Conservation (phyloP, 768 basidiomycete genomes). For the Podaxis carcinomalis region DNA sequence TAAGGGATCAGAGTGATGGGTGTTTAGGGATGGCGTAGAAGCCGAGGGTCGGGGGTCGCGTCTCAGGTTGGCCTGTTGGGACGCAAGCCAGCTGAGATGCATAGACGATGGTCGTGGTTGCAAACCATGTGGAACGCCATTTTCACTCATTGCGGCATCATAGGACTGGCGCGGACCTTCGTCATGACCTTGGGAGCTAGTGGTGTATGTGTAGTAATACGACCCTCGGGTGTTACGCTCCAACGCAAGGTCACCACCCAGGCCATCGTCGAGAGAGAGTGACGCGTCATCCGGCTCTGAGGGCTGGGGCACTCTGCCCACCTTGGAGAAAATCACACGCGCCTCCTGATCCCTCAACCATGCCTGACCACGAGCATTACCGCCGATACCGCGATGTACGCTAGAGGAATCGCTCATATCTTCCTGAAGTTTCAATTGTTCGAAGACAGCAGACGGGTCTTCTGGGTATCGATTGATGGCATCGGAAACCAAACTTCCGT, state of each 20-base stretch:
- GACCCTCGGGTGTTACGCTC: constrained; percentile 65
- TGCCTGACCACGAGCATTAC: constrained; percentile 64
- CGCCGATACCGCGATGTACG: constrained; percentile 41
- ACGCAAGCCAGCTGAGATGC: constrained; percentile 62
- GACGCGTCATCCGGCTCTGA: constrained; percentile 53
- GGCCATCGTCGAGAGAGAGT: constrained; percentile 34
- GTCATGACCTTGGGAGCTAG: constrained; percentile 50
- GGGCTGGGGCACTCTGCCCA: constrained; percentile 54
- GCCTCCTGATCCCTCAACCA: constrained; percentile 85
- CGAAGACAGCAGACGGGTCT: constrained; percentile 47
- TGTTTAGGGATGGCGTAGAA: constrained; percentile 22
- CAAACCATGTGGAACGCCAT: constrained; percentile 18
- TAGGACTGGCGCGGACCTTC: constrained; percentile 31
- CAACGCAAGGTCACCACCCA: constrained; percentile 61
- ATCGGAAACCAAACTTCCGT: constrained; percentile 1
- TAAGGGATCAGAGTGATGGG: constrained; percentile 25
- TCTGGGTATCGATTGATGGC: constrained; percentile 30
- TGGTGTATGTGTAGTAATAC: constrained; percentile 73
- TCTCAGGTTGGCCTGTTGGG: constrained; percentile 36
- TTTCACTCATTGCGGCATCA: constrained; percentile 19
- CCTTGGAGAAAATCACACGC: constrained; percentile 55
- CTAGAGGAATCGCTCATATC: constrained; percentile 35
- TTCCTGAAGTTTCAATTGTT: constrained; percentile 51
- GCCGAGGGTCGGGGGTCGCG: constrained; percentile 11
- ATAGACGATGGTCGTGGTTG: constrained; percentile 58